Evolutionary conservation across 176 grass and related monocot species (phyloP).

Genomic region (Thalia dealbata): DNA sequence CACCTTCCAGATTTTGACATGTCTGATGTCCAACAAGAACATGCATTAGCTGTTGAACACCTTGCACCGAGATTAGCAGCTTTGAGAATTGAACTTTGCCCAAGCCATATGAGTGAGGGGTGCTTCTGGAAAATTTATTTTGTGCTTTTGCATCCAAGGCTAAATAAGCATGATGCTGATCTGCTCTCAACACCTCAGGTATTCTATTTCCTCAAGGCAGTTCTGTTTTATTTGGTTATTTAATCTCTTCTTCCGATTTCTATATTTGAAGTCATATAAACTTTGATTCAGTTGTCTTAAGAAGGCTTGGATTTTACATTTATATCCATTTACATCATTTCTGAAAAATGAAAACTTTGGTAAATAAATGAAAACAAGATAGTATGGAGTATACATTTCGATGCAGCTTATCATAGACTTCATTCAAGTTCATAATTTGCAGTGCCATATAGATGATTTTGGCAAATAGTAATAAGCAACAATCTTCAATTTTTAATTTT

Average conservation of each 20-base stretch:
- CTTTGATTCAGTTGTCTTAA: not conserved
- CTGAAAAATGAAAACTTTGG: not conserved
- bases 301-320: not conserved
- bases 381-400: too few species aligned
- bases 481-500: not conserved
- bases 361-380: not conserved
- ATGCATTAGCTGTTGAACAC: constrained; percentile 56
- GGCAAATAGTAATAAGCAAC: not conserved
- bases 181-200: constrained; percentile 68
- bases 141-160: constrained; percentile 64
- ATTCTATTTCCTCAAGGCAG: constrained; percentile 6
- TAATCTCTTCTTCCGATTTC: not conserved
- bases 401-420: not conserved
- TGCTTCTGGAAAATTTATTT: constrained; percentile 98
- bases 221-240: not conserved
- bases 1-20: constrained; percentile 66
- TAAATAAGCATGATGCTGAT: constrained; percentile 46
- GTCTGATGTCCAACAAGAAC: constrained; percentile 66
- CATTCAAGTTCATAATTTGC: not conserved
- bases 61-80: constrained; percentile 65
- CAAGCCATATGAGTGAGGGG: constrained; percentile 61
- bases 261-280: not conserved
- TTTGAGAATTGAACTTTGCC: constrained; percentile 74
- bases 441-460: not conserved
- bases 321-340: not conserved